Conservation (phyloP, 345 rosid genomes). For the rapeseed (Brassica napus) region DNA sequence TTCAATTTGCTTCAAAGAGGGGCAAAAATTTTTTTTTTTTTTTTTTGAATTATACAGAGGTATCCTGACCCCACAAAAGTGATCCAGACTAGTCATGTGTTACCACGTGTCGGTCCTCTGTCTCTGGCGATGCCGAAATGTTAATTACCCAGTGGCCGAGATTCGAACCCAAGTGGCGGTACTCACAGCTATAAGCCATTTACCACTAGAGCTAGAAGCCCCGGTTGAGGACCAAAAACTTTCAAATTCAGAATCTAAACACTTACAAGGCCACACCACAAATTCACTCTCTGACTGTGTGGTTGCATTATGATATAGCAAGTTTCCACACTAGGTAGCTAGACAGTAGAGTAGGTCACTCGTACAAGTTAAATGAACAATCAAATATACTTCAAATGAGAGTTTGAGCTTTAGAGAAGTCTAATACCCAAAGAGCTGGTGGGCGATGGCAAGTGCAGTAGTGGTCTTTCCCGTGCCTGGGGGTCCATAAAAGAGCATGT, state of each 20-base stretch:
- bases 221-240: not conserved
- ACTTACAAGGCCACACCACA: not conserved
- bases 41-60: too few species aligned
- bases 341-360: too few species aligned
- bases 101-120: too few species aligned
- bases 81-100: too few species aligned
- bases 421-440: constrained; percentile 76
- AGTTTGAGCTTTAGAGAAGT: not conserved
- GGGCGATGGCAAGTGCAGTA: constrained; percentile 92
- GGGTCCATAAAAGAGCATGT: constrained; percentile 96
- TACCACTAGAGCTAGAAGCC: too few species aligned
- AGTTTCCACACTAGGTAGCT: not conserved
- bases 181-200: too few species aligned
- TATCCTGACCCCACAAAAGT: too few species aligned
- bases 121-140: too few species aligned
- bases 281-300: not conserved
- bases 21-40: too few species aligned
- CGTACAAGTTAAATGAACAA: not conserved
- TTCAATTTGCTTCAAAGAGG: not conserved
- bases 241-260: not conserved
- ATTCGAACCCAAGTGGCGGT: too few species aligned
- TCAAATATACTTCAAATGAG: too few species aligned
- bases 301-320: constrained; percentile 1
- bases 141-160: too few species aligned
- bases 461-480: constrained; percentile 98